Base-by-base conservation (phyloP, 805 yeast genomes). In the Kodamaea nitidulidarum region DNA sequence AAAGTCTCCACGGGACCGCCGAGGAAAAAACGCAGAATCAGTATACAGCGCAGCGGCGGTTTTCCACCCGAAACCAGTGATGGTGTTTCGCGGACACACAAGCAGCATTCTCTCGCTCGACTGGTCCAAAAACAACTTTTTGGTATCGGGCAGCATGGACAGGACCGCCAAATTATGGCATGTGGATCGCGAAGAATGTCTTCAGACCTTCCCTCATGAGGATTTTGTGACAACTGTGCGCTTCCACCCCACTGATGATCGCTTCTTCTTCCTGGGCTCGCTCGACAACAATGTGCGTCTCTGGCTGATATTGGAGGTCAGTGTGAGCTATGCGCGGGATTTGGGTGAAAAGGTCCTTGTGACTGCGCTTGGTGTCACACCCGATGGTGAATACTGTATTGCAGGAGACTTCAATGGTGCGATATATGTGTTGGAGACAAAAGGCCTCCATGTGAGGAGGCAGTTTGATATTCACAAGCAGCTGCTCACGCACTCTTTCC, bases 61-160 rank as follows among this genome's bases (percentile, higher is more conserved):
- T 1, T 88, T 90, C 56, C 82, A 80, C 46, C 75, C 79, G 3
- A 56, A 54, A 8, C 96, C 97, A 0, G 55, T 70, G 11, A 69
- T 76, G 21, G 71, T 71, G 10, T 83, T 78, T 45, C 60, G 56
- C 30, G 93, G 85, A 12, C 97, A 91, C 58, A 59, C 74, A 1
- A 75, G 75, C 33, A 84, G 87, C 42, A 71, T 91, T 11, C 58
- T 87, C n/a, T 77, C 84, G 8, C 54, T 90, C 24, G 86, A 85
- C 51, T 90, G 97, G 97, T 83, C 95, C 37, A 82, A 81, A 50
- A 88, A 88, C 60, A 82, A 82, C 55, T 90, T 90, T 49, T 56
- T 91, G 21, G 56, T 88, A 1, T 72, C 93, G 0, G 81, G 93
- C 3, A 84, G 95, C 1, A 84, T 85, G 82, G 98, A 90, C 60